Base-by-base conservation (phyloP, 78 protist genomes). In the Capsaspora owczarzaki region DNA sequence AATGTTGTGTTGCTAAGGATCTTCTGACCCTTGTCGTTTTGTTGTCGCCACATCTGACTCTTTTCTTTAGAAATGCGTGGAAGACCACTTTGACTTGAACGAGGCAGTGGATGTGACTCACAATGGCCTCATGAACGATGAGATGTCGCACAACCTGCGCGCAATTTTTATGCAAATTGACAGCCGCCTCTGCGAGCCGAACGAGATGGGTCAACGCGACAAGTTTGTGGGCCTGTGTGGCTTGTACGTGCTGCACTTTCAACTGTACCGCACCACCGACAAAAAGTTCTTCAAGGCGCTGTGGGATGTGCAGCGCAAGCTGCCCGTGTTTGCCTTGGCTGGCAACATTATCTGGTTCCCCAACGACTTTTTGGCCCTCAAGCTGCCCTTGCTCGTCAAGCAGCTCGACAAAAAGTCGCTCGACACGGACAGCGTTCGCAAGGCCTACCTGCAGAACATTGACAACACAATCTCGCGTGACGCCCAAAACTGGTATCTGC, bases 201-300 rank as follows among this genome's bases (percentile, higher is more conserved):
- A 63, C 14, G 89, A 89, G 37, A 44, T 77, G 56, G 75, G 60
- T 46, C 74, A 85, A 10, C 75, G 89, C n/a, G 71, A 70, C 40
- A n/a, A 51, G 46, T 86, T 84, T 53, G 82, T 84, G 35, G 89
- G 85, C 0, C 44, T 90, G 56, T 31, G 85, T 27, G 87, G 87
- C 23, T 33, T 90, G 12, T 86, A 77, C 46, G 74, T 76, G 25
- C 66, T 90, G 38, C 85, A 86, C 61, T 40, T 41, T 69, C 43
- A 37, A 33, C 68, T 76, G 16, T 76, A n/a, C 68, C 80, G 44
- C 46, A 53, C 16, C 23, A 4, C 0, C 1, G 69, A 53, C 71
- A 53, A 53, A 46, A 31, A 31, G 44, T 1, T 51, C 29, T 47
- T 76, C 70, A 3, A 46, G 49, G 29, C 35, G 25, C 29, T 76